phyloP scores from a whole-genome alignment of 768 basidiomycete species.

The Xerocomellus chrysenteron region DNA sequence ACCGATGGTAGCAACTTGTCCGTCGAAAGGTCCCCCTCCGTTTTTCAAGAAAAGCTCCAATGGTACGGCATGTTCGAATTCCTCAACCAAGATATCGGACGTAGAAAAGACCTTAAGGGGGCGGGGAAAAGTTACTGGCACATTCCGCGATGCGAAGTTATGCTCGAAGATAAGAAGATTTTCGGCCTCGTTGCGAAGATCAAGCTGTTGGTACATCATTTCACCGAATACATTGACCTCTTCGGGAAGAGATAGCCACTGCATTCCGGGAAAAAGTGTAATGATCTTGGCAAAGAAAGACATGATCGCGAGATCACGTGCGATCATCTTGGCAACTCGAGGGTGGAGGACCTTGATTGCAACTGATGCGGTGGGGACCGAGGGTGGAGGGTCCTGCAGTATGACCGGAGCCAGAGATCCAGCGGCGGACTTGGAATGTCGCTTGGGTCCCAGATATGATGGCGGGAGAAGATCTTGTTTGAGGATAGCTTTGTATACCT shows the following conservation, averaged over 20 bases:
- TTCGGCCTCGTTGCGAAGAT: conserved; percentile 85
- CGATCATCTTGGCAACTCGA: conserved; percentile 73
- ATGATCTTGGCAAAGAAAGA: conserved; percentile 81
- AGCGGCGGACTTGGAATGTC: conserved; percentile 45
- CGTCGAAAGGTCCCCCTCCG: conserved; percentile 90
- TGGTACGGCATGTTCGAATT: conserved; percentile 90
- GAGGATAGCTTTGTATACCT: conserved; percentile 90
- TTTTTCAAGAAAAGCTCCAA: conserved; percentile 83
- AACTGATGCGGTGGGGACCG: conserved; percentile 80
- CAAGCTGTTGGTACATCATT: conserved; percentile 96
- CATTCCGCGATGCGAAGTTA: conserved; percentile 78
- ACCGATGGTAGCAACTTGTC: conserved; percentile 86
- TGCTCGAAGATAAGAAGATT: conserved; percentile 83
- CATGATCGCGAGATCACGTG: conserved; percentile 94
- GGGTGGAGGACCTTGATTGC: conserved; percentile 98
- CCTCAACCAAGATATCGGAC: conserved; percentile 82
- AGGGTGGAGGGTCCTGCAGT: conserved; percentile 56
- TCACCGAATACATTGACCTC: conserved; percentile 92
- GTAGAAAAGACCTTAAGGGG: conserved; percentile 84
- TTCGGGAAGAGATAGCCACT: conserved; percentile 94
- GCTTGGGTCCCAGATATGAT: conserved; percentile 77
- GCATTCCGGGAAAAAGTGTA: conserved; percentile 84
- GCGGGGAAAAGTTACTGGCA: conserved; percentile 86
- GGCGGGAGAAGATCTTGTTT: conserved; percentile 83
- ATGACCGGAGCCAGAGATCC: conserved; percentile 53